These are phyloP conservation scores for Gentiana macrophylla DNA, from an alignment of 257 asterid species.

Conservation along the genomic window DNA sequence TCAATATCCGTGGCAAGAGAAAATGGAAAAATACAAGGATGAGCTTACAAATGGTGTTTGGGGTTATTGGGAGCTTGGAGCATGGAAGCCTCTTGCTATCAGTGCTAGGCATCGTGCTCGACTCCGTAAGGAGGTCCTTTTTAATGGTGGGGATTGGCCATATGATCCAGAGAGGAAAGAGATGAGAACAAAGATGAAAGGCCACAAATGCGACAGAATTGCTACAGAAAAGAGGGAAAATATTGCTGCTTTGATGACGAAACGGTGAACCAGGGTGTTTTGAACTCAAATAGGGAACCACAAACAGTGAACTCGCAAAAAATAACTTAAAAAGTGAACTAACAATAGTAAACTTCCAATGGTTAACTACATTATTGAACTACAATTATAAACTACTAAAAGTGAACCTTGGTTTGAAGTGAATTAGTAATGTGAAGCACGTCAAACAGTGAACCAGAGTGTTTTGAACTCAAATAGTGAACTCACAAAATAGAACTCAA, in stretches of 20 bases:
- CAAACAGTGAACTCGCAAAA: no score
- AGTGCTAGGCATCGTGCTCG: slow-evolving; percentile 80
- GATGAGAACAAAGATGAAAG: slow-evolving; percentile 75
- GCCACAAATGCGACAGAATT: slow-evolving; percentile 74
- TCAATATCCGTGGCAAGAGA: slow-evolving; percentile 69
- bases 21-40: slow-evolving; percentile 55
- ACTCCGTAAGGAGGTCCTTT: slow-evolving; percentile 75
- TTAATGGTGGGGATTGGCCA: slow-evolving; percentile 79
- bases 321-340: no score
- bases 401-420: no score
- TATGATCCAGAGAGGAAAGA: slow-evolving; percentile 80
- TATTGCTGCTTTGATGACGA: slow-evolving; percentile 44
- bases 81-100: slow-evolving; percentile 76
- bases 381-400: no score
- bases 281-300: no score
- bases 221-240: slow-evolving; percentile 81
- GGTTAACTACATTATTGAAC: no score
- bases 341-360: no score
- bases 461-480: no score
- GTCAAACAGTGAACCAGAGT: no score
- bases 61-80: slow-evolving; percentile 98
- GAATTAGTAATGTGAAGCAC: no score
- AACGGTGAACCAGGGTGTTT: neutral
- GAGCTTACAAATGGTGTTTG: slow-evolving; percentile 91
- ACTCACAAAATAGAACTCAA: no score